Evolutionary conservation across 1,284 basidiomycete species (phyloP), one percentile per base, ranked within the genome.

Genomic region (Anthracocystis panici-leucophaei): DNA sequence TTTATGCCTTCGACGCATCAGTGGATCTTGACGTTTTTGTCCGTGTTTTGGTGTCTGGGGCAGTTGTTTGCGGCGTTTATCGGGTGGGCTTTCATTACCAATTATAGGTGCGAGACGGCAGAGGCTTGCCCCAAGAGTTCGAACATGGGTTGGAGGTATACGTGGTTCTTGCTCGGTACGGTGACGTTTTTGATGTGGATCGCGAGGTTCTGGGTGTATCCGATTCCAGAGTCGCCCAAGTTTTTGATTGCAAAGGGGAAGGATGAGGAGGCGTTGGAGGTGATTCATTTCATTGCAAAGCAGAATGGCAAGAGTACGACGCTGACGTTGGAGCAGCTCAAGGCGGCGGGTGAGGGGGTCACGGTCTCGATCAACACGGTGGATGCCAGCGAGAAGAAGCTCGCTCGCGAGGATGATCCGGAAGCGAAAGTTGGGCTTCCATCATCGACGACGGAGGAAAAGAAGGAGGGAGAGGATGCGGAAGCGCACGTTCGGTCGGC

Each of bases 201-300:
- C 18, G 64, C 83, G 25, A 82, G 86, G 20, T 83, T 82, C 63
- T 77, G 81, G 57, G 63, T 86, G 44, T 84, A 86, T 49, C 87
- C 86, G 52, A 85, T 91, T 21, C 87, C 89, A 65, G 90, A 91
- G 79, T 90, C 89, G 14, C 88, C 90, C 25, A 91, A 91, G 80
- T 91, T 88, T 84, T 88, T 94, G 31, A 89, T 93, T 83, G 90
- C 90, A 7, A 89, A 90, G 63, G 92, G 92, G 0, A 87, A 87
- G 41, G 92, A 93, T 75, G 88, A 87, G 16, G 89, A 91, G 54
- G 93, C 92, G 0, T 89, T 94, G 25, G 88, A 88, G 18, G 88
- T 93, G 54, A 86, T 94, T 23, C 88, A 90, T 66, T 87, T 87
- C 31, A 88, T 94, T 20, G 93, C 92, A 2, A 85, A 85, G 33